These are phyloP conservation scores for Verticillium longisporum DNA, from an alignment of 2,329 filamentous ascomycete genomes.

Conservation along the genomic window DNA sequence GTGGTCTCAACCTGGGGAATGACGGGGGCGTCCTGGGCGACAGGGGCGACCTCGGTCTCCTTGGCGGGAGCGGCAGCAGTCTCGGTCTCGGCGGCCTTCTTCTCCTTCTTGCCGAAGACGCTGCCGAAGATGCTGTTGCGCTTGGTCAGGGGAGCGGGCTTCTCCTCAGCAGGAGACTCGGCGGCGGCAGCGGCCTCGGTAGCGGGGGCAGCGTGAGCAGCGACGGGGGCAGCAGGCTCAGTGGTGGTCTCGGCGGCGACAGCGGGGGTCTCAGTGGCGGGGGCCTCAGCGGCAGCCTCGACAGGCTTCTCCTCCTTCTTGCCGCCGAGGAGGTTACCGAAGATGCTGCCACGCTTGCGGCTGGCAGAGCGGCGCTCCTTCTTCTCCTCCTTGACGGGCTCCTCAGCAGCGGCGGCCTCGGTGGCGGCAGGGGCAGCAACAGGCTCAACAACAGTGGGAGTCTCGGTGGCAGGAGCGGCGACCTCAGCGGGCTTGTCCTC, in stretches of 20 bases:
- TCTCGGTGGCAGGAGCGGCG: conserved; percentile 23
- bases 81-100: conserved; percentile 50
- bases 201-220: conserved; percentile 12
- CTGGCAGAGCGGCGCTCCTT: conserved; percentile 55
- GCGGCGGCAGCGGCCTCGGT: conserved; percentile 24
- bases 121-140: conserved; percentile 50
- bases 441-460: conserved; percentile 19
- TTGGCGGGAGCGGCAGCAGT: conserved; percentile 31
- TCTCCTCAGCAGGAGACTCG: conserved; percentile 20
- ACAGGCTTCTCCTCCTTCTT: conserved; percentile 42
- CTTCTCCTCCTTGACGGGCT: conserved; percentile 47
- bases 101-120: conserved; percentile 48
- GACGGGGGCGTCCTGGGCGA: conserved; percentile 47
- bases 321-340: conserved; percentile 50
- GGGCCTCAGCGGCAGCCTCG: conserved; percentile 24
- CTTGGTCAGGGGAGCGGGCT: conserved; percentile 41
- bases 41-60: conserved; percentile 31
- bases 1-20: conserved; percentile 53
- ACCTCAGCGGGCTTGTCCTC: conserved; percentile 37
- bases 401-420: conserved; percentile 27
- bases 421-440: conserved; percentile 22
- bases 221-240: conserved; percentile 10
- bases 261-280: conserved; percentile 24
- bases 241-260: conserved; percentile 23
- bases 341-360: conserved; percentile 60